Evolutionary conservation across 75 land plant species (phyloP).

Genomic region (Larix kaempferi): DNA sequence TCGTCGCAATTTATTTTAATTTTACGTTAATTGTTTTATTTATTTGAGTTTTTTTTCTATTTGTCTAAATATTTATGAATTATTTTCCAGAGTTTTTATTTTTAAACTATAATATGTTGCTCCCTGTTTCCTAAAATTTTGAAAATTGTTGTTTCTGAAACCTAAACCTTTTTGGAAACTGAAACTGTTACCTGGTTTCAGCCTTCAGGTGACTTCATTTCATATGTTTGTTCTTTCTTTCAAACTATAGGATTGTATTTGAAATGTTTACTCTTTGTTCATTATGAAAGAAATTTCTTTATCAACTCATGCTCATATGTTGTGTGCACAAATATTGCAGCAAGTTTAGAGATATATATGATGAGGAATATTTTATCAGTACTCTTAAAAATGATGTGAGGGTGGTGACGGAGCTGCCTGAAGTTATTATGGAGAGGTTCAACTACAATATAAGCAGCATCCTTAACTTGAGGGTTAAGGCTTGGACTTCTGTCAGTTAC

Average conservation of each 20-base stretch:
- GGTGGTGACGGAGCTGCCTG: conserved; percentile 56
- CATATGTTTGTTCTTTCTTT: not conserved
- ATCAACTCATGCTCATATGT: not conserved
- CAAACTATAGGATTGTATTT: not conserved
- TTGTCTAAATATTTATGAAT: too few species aligned
- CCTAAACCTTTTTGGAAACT: not conserved
- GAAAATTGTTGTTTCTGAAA: not conserved
- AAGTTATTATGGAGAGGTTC: conserved; percentile 42
- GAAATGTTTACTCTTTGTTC: not conserved
- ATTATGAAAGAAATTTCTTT: not conserved
- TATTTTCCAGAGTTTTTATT: too few species aligned
- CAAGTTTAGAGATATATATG: conserved; percentile 77
- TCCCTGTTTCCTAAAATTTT: too few species aligned
- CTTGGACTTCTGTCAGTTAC: conserved; percentile 59
- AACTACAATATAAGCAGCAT: conserved; percentile 52
- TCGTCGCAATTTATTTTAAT: too few species aligned
- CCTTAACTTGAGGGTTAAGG: conserved; percentile 60
- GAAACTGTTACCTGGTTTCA: too few species aligned
- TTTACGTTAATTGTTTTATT: too few species aligned
- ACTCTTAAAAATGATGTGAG: conserved; percentile 52
- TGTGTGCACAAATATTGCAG: conserved; percentile 26
- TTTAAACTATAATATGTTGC: too few species aligned
- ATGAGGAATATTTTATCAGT: conserved; percentile 68
- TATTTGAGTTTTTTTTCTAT: too few species aligned
- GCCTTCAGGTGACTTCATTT: too few species aligned